Evolutionary conservation across 371 early-diverging fungal species (phyloP).

Genomic region (Actinomortierella ambigua): DNA sequence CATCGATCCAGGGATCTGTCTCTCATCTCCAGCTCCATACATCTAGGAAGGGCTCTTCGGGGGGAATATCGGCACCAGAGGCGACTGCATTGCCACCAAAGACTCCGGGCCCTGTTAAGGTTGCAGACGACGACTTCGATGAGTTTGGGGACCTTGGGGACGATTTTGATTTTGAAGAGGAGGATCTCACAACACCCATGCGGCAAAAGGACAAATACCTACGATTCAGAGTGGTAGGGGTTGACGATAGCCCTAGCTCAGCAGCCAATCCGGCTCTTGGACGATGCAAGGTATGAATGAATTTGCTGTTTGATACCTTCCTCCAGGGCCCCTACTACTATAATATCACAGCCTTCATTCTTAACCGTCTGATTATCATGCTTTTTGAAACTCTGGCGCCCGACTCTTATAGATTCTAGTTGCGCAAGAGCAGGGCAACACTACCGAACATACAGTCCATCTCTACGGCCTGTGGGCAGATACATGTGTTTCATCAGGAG

Average conservation of each 20-base stretch:
- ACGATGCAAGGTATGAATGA: conserved; percentile 7
- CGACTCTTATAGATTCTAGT: too few species aligned
- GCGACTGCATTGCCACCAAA: neutral
- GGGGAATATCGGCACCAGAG: neutral
- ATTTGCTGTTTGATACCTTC: neutral
- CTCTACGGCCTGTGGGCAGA: neutral
- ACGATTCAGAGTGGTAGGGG: too few species aligned
- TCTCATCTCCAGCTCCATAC: neutral
- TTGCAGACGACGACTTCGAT: conserved; percentile 15
- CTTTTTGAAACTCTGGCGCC: neutral
- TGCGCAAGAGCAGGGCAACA: too few species aligned
- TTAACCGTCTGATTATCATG: neutral
- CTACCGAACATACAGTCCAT: neutral
- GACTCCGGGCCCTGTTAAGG: neutral
- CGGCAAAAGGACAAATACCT: too few species aligned
- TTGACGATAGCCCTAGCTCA: too few species aligned
- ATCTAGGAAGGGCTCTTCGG: neutral
- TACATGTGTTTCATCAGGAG: conserved; percentile 35
- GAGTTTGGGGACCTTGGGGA: conserved; percentile 22
- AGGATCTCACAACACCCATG: too few species aligned
- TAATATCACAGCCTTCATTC: neutral
- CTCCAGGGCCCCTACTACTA: conserved; percentile 3
- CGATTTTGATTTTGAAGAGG: conserved; percentile 16
- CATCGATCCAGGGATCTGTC: neutral
- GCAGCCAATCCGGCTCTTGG: too few species aligned